phyloP scores from a whole-genome alignment of 2,329 filamentous ascomycete genomes.

The Akanthomyces uredinophilus region DNA sequence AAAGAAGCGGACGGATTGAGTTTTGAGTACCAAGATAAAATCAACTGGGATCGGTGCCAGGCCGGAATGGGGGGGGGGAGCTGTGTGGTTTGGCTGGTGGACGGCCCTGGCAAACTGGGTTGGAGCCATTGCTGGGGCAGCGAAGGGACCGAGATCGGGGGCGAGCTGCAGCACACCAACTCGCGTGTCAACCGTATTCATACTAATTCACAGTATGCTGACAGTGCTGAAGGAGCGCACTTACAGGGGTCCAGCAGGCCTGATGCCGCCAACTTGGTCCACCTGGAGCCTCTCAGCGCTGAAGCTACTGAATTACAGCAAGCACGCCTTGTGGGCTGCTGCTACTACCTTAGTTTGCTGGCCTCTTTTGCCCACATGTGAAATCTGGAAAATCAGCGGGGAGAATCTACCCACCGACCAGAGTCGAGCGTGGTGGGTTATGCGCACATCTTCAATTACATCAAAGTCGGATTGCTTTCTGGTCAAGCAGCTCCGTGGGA shows the following conservation, averaged over 20 bases:
- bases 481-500: too few relatives aligned
- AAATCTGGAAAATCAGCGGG: conserved; percentile 5
- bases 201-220: too few relatives aligned
- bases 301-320: background rate
- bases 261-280: background rate
- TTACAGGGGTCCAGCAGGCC: background rate
- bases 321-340: background rate
- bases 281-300: conserved; percentile 5
- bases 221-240: background rate
- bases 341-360: background rate
- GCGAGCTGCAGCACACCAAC: background rate
- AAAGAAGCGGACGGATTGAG: conserved; percentile 10
- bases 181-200: background rate
- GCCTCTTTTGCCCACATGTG: background rate
- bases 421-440: too few relatives aligned
- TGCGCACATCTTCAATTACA: too few relatives aligned
- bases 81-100: background rate
- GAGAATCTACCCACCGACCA: background rate
- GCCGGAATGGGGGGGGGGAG: conserved; percentile 6
- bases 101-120: background rate
- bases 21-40: conserved; percentile 11
- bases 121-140: conserved; percentile 13
- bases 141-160: conserved; percentile 11
- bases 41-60: conserved; percentile 10
- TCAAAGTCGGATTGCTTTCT: too few relatives aligned